A percentile compares a stretch with the other conserved stretches of the same genome.
Evolutionary conservation across 2,329 filamentous ascomycete species (phyloP).

Genomic region (Colletotrichum lupini): DNA sequence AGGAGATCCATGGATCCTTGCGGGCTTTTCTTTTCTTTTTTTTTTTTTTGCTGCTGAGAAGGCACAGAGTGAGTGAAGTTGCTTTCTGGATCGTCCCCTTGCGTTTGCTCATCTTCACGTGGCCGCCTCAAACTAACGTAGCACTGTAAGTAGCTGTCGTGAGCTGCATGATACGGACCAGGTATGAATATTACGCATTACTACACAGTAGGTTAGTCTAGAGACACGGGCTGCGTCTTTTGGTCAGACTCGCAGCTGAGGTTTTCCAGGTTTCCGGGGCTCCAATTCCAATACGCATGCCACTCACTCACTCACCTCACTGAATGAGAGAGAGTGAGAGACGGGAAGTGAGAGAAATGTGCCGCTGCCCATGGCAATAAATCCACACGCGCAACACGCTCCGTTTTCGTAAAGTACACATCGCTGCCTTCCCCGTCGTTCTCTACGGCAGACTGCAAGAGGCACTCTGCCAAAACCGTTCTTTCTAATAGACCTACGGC

Average conservation of each 20-base stretch:
- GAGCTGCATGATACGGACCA: not conserved
- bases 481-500: too few relatives aligned
- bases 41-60: not conserved
- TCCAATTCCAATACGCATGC: not conserved
- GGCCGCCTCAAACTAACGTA: not conserved
- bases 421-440: not conserved
- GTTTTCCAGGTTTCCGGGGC: not conserved
- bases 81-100: not conserved
- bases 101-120: not conserved
- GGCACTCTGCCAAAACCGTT: too few relatives aligned
- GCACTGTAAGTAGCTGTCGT: not conserved
- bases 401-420: not conserved
- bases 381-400: not conserved
- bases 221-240: not conserved
- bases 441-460: too few relatives aligned
- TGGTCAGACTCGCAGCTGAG: not conserved
- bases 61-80: not conserved
- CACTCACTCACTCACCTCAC: not conserved
- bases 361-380: not conserved
- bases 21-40: not conserved
- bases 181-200: too few relatives aligned
- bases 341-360: not conserved
- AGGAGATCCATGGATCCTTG: too few relatives aligned
- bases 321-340: not conserved
- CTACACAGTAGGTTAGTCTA: not conserved